A percentile compares a stretch with the other conserved stretches of the same genome.
Conservation (phyloP, 2,329 filamentous ascomycete species). For the Penicillium sumatraense region DNA sequence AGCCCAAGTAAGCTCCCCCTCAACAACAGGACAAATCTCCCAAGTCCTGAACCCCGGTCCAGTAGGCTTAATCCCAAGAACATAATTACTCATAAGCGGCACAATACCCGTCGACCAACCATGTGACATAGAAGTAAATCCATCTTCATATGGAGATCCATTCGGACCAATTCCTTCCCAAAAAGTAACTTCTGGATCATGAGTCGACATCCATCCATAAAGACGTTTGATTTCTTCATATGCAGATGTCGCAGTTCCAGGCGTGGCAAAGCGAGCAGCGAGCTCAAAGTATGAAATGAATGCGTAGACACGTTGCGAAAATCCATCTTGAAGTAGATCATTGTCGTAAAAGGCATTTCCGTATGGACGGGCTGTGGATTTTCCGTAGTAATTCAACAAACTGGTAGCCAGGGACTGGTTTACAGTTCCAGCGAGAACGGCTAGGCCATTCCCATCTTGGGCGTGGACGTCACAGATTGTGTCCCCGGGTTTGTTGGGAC, state of each 20-base stretch:
- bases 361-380: conserved; percentile 44
- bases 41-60: conserved; percentile 52
- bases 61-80: conserved; percentile 54
- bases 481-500: conserved; percentile 10
- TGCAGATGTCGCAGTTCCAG: conserved; percentile 39
- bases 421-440: conserved; percentile 38
- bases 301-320: conserved; percentile 54
- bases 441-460: conserved; percentile 22
- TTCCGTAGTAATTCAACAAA: conserved; percentile 46
- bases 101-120: conserved; percentile 59
- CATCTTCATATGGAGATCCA: conserved; percentile 51
- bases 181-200: conserved; percentile 54
- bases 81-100: conserved; percentile 51
- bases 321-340: conserved; percentile 42
- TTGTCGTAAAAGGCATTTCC: conserved; percentile 61
- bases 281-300: conserved; percentile 61
- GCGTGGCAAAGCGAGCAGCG: conserved; percentile 52
- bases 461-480: conserved; percentile 17
- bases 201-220: conserved; percentile 56
- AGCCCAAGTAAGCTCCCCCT: conserved; percentile 46
- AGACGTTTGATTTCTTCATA: conserved; percentile 53
- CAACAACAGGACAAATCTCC: conserved; percentile 43
- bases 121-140: conserved; percentile 56
- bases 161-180: conserved; percentile 57
- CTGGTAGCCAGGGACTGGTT: conserved; percentile 8